Conservation (phyloP, 2,329 filamentous ascomycete species). For the Colletotrichum navitas region DNA sequence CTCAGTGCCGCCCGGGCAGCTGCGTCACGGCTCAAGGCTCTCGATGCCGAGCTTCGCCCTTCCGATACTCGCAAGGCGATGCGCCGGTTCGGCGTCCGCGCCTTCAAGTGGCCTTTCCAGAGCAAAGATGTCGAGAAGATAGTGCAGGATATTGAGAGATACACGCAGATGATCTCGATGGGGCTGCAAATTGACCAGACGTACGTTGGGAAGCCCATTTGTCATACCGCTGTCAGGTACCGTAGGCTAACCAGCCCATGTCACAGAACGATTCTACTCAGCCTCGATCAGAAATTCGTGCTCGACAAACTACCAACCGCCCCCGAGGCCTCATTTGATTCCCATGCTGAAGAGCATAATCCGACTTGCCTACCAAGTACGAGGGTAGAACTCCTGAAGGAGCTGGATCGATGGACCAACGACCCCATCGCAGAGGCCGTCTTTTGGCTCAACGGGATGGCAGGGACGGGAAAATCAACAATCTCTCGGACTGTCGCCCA, state of each 20-base stretch:
- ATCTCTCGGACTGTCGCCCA: constrained; percentile 46
- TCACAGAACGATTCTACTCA: constrained; percentile 40
- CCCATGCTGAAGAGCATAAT: constrained; percentile 50
- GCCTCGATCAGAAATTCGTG: constrained; percentile 44
- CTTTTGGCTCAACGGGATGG: constrained; percentile 56
- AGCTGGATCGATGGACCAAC: constrained; percentile 49
- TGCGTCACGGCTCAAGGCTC: constrained; percentile 43
- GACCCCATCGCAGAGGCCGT: constrained; percentile 45
- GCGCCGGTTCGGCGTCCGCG: constrained; percentile 49
- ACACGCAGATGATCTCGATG: constrained; percentile 47
- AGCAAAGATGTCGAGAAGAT: constrained; percentile 51
- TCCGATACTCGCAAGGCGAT: constrained; percentile 47
- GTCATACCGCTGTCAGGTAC: background rate
- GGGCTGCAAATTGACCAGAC: constrained; percentile 52
- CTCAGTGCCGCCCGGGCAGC: constrained; percentile 42
- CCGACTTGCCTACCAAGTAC: constrained; percentile 50
- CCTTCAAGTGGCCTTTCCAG: constrained; percentile 56
- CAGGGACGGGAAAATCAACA: constrained; percentile 57
- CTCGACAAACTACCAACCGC: constrained; percentile 44
- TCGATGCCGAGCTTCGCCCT: constrained; percentile 46
- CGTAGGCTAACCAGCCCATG: background rate
- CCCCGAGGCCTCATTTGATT: constrained; percentile 51
- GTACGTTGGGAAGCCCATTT: constrained; percentile 43
- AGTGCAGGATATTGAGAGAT: constrained; percentile 47
- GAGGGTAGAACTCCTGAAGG: constrained; percentile 48